A percentile compares a stretch with the other conserved stretches of the same genome.
phyloP scores from a whole-genome alignment of 176 grass and related monocot genomes.

The Carex parvula region DNA sequence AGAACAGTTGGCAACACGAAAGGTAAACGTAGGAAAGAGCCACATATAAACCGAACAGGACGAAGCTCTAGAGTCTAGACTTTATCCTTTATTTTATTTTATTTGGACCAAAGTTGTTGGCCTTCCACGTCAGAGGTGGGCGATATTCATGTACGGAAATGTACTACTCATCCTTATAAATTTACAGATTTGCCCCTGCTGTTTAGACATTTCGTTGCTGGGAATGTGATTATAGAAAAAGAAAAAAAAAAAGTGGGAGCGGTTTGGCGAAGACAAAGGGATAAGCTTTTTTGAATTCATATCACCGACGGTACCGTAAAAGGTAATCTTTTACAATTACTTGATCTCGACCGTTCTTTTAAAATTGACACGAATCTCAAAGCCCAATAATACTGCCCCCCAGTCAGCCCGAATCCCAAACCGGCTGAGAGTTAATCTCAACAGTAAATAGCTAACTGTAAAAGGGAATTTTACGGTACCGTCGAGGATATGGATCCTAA shows the following conservation, averaged over 20 bases:
- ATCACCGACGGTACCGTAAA: too few relatives aligned
- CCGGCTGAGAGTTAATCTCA: too few relatives aligned
- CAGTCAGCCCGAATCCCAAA: too few relatives aligned
- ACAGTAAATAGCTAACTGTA: too few relatives aligned
- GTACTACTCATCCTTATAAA: not conserved
- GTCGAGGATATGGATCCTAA: too few relatives aligned
- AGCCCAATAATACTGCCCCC: too few relatives aligned
- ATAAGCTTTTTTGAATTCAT: not conserved
- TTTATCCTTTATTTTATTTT: not conserved
- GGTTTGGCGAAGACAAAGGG: not conserved
- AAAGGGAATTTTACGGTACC: too few relatives aligned
- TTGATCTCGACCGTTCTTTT: too few relatives aligned
- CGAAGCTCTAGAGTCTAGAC: not conserved
- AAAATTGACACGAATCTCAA: too few relatives aligned
- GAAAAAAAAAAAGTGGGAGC: not conserved
- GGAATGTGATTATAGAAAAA: not conserved
- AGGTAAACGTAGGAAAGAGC: not conserved
- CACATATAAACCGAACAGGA: not conserved
- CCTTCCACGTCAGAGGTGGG: not conserved
- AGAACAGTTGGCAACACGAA: not conserved
- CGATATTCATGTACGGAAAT: slow-evolving; percentile 6
- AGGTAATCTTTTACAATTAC: too few relatives aligned
- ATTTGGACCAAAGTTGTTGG: not conserved
- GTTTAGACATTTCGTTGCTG: not conserved
- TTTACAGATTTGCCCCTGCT: not conserved